These are phyloP conservation scores for Primulina tabacum DNA, from an alignment of 257 asterid species.

Conservation along the genomic window DNA sequence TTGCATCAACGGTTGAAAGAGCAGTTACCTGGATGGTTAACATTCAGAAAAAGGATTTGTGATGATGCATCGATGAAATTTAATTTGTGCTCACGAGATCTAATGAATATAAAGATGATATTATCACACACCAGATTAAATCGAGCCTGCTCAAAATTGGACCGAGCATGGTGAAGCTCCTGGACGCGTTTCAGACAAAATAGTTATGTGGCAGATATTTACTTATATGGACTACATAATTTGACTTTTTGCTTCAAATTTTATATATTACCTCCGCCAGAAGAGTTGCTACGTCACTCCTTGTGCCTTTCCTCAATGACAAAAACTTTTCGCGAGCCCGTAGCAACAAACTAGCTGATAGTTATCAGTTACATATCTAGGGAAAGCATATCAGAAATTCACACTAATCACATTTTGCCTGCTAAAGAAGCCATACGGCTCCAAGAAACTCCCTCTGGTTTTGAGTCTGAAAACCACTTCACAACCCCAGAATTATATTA, in stretches of 20 bases:
- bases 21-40: constrained; percentile 64
- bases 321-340: constrained; percentile 98
- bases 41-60: constrained; percentile 25
- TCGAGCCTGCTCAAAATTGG: constrained; percentile 95
- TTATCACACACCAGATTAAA: constrained; percentile 68
- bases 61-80: constrained; percentile 14
- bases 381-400: neutral
- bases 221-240: constrained; percentile 11
- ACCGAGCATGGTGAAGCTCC: constrained; percentile 95
- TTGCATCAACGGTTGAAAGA: constrained; percentile 90
- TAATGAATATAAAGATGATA: constrained; percentile 16
- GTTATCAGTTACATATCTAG: constrained; percentile 16
- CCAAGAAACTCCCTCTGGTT: constrained; percentile 3
- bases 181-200: constrained; percentile 33
- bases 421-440: constrained; percentile 4
- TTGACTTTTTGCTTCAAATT: constrained; percentile 18
- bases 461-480: neutral
- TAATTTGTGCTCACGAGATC: constrained; percentile 18
- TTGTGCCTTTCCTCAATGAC: constrained; percentile 91
- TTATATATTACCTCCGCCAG: constrained; percentile 76
- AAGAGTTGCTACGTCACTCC: constrained; percentile 69
- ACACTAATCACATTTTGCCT: neutral
- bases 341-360: constrained; percentile 23
- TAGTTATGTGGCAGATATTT: constrained; percentile 20
- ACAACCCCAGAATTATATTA: neutral